These are phyloP conservation scores for Hordeum marinum DNA, from an alignment of 176 grass and related monocot species.

Conservation along the genomic window DNA sequence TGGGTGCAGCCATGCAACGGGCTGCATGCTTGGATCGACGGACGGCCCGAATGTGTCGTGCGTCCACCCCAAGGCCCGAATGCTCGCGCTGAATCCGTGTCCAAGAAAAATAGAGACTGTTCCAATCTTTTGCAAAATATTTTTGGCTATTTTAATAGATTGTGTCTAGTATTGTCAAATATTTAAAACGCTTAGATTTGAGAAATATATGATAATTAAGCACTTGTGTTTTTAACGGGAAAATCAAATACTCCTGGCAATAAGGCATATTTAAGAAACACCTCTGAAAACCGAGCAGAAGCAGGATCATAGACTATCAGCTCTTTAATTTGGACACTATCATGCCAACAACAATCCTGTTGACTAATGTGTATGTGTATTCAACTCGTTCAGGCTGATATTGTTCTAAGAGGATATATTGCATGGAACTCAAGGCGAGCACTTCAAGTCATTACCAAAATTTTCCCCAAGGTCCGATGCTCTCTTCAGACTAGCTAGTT, in stretches of 20 bases:
- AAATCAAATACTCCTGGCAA: not conserved
- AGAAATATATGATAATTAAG: not conserved
- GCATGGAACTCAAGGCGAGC: constrained; percentile 92
- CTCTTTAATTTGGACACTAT: not conserved
- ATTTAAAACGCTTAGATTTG: not conserved
- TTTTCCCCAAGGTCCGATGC: constrained; percentile 68
- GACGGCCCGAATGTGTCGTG: no score
- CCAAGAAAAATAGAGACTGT: not conserved
- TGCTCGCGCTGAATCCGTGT: no score
- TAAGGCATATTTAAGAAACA: not conserved
- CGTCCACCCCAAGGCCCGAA: no score
- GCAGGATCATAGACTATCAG: not conserved
- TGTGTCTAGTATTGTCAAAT: not conserved
- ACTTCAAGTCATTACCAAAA: constrained; percentile 67
- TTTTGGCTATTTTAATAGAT: not conserved
- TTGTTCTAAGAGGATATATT: constrained; percentile 72
- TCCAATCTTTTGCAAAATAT: not conserved
- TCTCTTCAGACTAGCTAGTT: not conserved
- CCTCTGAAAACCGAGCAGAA: not conserved
- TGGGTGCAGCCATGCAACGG: no score
- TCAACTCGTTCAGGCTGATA: constrained; percentile 63
- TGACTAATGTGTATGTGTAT: not conserved
- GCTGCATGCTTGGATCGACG: no score
- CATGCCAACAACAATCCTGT: not conserved
- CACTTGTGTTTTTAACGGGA: not conserved